Evolutionary conservation across 192 early-diverging fungal species (phyloP).

Genomic region (Mortierella hygrophila): DNA sequence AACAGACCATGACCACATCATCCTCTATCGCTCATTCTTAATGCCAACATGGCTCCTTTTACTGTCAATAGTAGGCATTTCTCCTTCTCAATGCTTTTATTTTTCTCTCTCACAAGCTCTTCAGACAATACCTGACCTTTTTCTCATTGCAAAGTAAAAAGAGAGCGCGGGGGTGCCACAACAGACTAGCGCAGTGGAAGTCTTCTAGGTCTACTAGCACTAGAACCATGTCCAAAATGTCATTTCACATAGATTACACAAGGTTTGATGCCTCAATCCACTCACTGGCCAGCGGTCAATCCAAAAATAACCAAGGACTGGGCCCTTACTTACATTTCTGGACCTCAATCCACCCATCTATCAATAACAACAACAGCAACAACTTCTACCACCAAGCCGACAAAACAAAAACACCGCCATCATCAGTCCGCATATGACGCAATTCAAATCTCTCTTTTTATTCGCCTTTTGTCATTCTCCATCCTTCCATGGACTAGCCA

Average conservation of each 20-base stretch:
- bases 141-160: too few species aligned
- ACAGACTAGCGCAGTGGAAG: too few species aligned
- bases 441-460: not conserved
- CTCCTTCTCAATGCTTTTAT: too few species aligned
- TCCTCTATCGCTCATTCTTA: too few species aligned
- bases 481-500: not conserved
- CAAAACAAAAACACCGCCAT: not conserved
- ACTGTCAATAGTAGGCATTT: too few species aligned
- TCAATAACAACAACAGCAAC: not conserved
- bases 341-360: not conserved
- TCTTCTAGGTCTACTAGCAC: not conserved
- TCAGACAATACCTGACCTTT: too few species aligned
- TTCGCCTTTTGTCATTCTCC: not conserved
- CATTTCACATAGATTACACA: not conserved
- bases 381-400: too few species aligned
- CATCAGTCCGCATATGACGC: not conserved
- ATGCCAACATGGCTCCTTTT: too few species aligned
- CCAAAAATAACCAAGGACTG: constrained; percentile 7
- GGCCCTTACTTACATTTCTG: not conserved
- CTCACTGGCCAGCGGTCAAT: not conserved
- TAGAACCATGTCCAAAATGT: not conserved
- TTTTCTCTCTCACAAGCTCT: too few species aligned
- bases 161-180: too few species aligned
- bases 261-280: not conserved
- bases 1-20: too few species aligned